Percentiles rank a stretch among this genome's conserved stretches.
phyloP scores from a whole-genome alignment of 2,329 filamentous ascomycete genomes.

The Botrytis elliptica region DNA sequence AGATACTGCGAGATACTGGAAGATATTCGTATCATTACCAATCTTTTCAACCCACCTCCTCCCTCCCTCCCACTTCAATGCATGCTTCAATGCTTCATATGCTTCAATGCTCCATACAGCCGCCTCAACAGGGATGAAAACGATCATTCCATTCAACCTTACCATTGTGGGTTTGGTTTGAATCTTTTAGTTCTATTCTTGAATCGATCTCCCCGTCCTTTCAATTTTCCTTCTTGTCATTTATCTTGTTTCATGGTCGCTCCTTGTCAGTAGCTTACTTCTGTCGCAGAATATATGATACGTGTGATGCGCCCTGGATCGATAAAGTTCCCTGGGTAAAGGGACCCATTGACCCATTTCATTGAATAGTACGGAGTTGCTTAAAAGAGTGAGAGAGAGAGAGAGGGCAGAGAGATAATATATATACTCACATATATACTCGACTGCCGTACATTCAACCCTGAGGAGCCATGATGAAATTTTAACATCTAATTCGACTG shows the following conservation, averaged over 20 bases:
- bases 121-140: slow-evolving; percentile 12
- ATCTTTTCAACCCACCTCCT: neutral
- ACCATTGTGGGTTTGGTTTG: slow-evolving; percentile 13
- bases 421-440: slow-evolving; percentile 3
- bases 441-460: neutral
- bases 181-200: neutral
- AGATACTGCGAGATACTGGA: neutral
- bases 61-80: neutral
- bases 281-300: slow-evolving; percentile 39
- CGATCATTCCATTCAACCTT: slow-evolving; percentile 7
- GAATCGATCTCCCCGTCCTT: slow-evolving; percentile 21
- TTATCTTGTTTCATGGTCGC: slow-evolving; percentile 30
- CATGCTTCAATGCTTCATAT: neutral
- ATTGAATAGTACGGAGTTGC: slow-evolving; percentile 9
- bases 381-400: neutral
- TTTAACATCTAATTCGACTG: neutral
- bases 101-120: neutral
- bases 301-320: slow-evolving; percentile 34
- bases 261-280: slow-evolving; percentile 33
- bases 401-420: neutral
- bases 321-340: slow-evolving; percentile 28
- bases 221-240: slow-evolving; percentile 29
- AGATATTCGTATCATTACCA: neutral
- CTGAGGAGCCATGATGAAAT: neutral
- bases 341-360: slow-evolving; percentile 1